Percentiles rank a stretch among this genome's conserved stretches.
These are phyloP conservation scores for Ambrosiella cleistominuta DNA, from an alignment of 2,329 filamentous ascomycete genomes.

Conservation along the genomic window DNA sequence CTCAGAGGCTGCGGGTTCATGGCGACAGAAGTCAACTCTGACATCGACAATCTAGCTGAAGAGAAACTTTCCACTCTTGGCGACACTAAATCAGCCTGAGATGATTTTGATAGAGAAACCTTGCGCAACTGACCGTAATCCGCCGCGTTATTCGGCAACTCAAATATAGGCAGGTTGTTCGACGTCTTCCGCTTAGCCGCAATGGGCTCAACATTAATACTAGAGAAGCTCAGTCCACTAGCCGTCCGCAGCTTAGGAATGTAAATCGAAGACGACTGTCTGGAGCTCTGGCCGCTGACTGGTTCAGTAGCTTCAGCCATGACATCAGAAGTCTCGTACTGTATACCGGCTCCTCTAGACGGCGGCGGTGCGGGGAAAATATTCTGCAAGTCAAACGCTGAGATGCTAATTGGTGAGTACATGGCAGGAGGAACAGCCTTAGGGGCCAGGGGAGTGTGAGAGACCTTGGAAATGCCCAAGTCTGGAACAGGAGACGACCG, in stretches of 20 bases:
- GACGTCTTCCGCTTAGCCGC: background rate
- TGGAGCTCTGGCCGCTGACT: background rate
- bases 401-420: constrained; percentile 10
- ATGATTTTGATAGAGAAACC: background rate
- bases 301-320: constrained; percentile 4
- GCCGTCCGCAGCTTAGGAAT: background rate
- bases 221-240: constrained; percentile 2
- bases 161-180: background rate
- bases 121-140: constrained; percentile 2
- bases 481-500: background rate
- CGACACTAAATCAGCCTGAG: constrained; percentile 2
- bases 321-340: constrained; percentile 4
- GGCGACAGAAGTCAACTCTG: constrained; percentile 6
- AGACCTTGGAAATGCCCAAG: constrained; percentile 3
- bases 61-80: constrained; percentile 4
- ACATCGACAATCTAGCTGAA: constrained; percentile 3
- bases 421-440: background rate
- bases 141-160: background rate
- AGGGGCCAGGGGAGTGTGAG: constrained; percentile 1
- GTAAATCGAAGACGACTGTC: background rate
- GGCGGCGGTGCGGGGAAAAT: constrained; percentile 11
- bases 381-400: constrained; percentile 9
- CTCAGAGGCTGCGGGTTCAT: constrained; percentile 18
- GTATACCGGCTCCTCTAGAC: background rate
- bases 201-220: constrained; percentile 3